Percentiles rank a stretch among this genome's conserved stretches.
Conservation (phyloP, 1,139 yeast genomes). For the Magnusiomyces tetraspermus region DNA sequence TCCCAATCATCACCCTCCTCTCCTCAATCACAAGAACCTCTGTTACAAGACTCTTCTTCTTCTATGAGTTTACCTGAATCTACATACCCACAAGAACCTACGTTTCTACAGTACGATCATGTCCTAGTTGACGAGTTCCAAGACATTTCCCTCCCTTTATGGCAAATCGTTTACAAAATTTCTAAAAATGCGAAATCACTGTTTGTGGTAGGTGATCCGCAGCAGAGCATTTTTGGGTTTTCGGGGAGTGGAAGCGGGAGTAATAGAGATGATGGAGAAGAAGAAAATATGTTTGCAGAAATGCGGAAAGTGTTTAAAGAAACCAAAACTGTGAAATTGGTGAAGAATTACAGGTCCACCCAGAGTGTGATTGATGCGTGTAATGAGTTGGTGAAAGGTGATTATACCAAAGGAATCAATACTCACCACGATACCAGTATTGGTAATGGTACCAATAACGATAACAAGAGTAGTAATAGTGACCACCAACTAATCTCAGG, state of each 20-base stretch:
- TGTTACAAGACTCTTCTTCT: too few species aligned
- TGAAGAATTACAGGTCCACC: slow-evolving; percentile 76
- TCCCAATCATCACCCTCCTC: background rate
- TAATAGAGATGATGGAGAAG: too few species aligned
- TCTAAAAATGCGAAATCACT: slow-evolving; percentile 4
- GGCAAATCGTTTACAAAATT: slow-evolving; percentile 7
- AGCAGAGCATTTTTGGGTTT: slow-evolving; percentile 87
- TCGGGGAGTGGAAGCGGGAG: slow-evolving; percentile 40
- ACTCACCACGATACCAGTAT: background rate
- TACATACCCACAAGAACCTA: slow-evolving; percentile 47
- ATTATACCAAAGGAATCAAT: slow-evolving; percentile 56
- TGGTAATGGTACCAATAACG: slow-evolving; percentile 49
- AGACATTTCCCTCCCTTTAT: slow-evolving; percentile 30
- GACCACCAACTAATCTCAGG: too few species aligned
- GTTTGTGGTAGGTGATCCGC: slow-evolving; percentile 81
- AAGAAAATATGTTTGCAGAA: slow-evolving; percentile 56
- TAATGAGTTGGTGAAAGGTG: slow-evolving; percentile 39
- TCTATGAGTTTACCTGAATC: slow-evolving; percentile 40
- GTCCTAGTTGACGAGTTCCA: slow-evolving; percentile 91
- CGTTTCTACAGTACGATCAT: slow-evolving; percentile 50
- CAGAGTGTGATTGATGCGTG: slow-evolving; percentile 55
- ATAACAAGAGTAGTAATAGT: background rate
- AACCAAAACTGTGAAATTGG: slow-evolving; percentile 38
- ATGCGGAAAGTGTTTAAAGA: slow-evolving; percentile 44
- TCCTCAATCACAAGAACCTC: too few species aligned